Evolutionary conservation across 768 basidiomycete species (phyloP), one percentile per base, ranked within the genome.

Genomic region (Lactifluus subvellereus): DNA sequence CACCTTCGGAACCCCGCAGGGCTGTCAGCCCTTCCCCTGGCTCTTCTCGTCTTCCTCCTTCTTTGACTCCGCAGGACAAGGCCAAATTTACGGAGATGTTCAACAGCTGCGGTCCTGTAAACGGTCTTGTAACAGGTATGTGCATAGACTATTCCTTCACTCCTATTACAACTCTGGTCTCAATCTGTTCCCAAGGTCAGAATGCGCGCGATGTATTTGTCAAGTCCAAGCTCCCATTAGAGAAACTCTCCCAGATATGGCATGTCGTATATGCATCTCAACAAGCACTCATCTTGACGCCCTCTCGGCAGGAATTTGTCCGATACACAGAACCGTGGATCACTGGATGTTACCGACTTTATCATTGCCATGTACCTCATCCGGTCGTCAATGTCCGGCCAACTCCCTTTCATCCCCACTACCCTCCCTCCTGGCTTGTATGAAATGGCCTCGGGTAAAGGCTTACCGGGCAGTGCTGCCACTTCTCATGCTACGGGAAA

Each of bases 331-430:
- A 84, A 89, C 68, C 83, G 97, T 64, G 96, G 97, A 56, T 78
- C 81, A 13, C 85, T 99, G 63, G 97, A 99, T 73, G 77, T 85
- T 16, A 80, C 88, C 50, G 97, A 99, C 75, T 99, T 99, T 72
- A 87, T 89, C 63, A 85, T 99, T 70, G 97, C 88, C 45, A 95
- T 97, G 94, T 93, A 92, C 74, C 84, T 98, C 71, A 94, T 98
- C 67, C 94, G 98, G 74, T 88, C 84, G n/a, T 77, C 83, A 43
- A 97, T 98, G 94, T 84, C 88, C 57, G 83, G 83, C 59, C 82
- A 87, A 65, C 76, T 92, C 59, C 77, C 85, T 56, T 81, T 80
- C 64, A 80, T 95, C 54, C 94, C 94, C 40, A 74, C 81, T 6
- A 76, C 80, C 2, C 80, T 98, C 18, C 94, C 96, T 22, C 87